Base-by-base conservation (phyloP, 495 filamentous ascomycete genomes). In the Lindgomyces ingoldianus region DNA sequence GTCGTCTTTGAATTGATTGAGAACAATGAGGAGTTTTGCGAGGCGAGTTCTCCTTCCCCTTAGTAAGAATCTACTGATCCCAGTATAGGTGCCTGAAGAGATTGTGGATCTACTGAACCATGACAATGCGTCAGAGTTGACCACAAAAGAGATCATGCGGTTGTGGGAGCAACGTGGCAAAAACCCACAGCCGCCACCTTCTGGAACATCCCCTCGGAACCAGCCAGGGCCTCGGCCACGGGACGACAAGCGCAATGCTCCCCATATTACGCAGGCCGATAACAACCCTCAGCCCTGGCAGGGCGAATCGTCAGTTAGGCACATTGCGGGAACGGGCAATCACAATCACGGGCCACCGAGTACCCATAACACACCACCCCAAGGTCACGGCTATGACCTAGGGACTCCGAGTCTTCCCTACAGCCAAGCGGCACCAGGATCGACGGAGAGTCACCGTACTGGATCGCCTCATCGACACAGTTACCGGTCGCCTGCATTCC, bases 1-100 rank as follows among this genome's bases (percentile, higher is more conserved):
- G 93, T 92, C 25, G 88, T 99, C 8, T 89, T 94, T 72, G 83
- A 85, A 14, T 75, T 99, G 44, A 96, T 99, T 68, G 84, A 90
- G 59, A 94, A 86, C 74, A 98, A 97, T 64, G 94, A 97, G 71
- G 84, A 88, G 71, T 96, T 99, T 90, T 96, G 91, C 74, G 87
- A 96, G 82, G 94, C 96, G 81, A 78, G 90, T 84, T 27, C 22
- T 4, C 18, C 16, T 25, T 24, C 54, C 36, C 53, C 1, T 12
- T 47, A 6, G 11, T 19, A 39, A 51, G 24, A 8, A 22, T 33
- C 1, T 6, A 3, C 27, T 21, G 66, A 29, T 4, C 26, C 21
- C 21, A 59, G 52, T 60, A 53, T 70, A 97, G 94, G 91, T 98
- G 49, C 94, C 94, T 4, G 91, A 93, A 75, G 93, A 98, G 70